A percentile compares a stretch with the other conserved stretches of the same genome.
These are phyloP conservation scores for Boechera stricta DNA, from an alignment of 345 rosid species.

Conservation along the genomic window DNA sequence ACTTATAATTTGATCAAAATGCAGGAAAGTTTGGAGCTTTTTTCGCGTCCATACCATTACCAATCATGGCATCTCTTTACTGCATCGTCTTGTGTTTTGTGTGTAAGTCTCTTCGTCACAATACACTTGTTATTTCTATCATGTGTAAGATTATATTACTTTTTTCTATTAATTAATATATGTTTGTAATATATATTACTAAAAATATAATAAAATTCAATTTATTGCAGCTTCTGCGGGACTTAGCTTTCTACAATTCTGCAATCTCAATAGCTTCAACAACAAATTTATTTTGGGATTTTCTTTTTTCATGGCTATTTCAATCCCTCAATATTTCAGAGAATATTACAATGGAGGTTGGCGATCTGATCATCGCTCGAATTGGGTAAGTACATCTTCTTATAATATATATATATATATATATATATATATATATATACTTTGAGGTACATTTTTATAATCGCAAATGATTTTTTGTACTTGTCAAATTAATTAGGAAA, in stretches of 20 bases:
- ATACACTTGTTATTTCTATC: background rate
- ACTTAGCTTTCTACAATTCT: constrained; percentile 61
- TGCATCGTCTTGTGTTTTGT: constrained; percentile 67
- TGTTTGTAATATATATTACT: background rate
- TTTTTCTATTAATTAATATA: background rate
- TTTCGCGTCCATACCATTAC: constrained; percentile 70
- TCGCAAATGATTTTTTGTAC: background rate
- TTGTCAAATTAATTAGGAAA: background rate
- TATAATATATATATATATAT: background rate
- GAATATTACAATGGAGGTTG: constrained; percentile 54
- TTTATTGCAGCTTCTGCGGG: constrained; percentile 57
- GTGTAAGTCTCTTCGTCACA: constrained; percentile 48
- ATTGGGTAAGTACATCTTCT: constrained; percentile 49
- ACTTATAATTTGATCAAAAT: constrained; percentile 18
- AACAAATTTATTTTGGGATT: constrained; percentile 62
- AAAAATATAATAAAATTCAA: background rate
- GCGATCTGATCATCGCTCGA: constrained; percentile 41
- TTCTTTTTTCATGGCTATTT: constrained; percentile 62
- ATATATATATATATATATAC: background rate
- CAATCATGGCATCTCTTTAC: constrained; percentile 60
- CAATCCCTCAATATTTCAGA: constrained; percentile 65
- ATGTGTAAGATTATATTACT: background rate
- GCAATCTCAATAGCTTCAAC: constrained; percentile 66
- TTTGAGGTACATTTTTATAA: background rate
- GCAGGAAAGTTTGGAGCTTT: constrained; percentile 72